Conservation (phyloP, 2,329 filamentous ascomycete genomes). For the Didymosphaeria variabile region DNA sequence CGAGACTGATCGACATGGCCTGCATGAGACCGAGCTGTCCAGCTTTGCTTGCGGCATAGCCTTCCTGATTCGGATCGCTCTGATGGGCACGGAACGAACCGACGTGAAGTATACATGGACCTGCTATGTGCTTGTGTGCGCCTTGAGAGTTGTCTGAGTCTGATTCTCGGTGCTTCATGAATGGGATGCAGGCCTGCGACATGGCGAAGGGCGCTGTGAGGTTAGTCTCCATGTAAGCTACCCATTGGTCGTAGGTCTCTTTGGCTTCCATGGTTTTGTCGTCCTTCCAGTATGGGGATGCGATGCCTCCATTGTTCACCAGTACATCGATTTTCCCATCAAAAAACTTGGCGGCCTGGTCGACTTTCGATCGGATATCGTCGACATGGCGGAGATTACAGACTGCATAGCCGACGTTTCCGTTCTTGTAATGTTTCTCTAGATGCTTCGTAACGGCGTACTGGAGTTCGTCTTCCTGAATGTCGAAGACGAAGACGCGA, state of each 20-base stretch:
- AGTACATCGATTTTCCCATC: conserved; percentile 52
- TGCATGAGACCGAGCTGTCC: conserved; percentile 62
- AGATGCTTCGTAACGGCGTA: conserved; percentile 53
- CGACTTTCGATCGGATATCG: conserved; percentile 53
- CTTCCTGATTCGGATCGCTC: conserved; percentile 59
- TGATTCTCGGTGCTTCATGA: conserved; percentile 52
- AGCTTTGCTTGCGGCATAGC: conserved; percentile 62
- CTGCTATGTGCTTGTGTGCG: conserved; percentile 43
- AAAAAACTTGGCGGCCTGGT: conserved; percentile 55
- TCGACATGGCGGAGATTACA: conserved; percentile 57
- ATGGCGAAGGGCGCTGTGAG: conserved; percentile 58
- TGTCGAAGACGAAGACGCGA: conserved; percentile 59
- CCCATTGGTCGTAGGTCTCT: conserved; percentile 56
- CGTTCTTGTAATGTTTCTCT: conserved; percentile 46
- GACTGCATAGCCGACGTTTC: conserved; percentile 47
- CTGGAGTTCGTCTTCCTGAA: conserved; percentile 48
- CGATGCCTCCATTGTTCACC: conserved; percentile 51
- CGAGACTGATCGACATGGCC: conserved; percentile 59
- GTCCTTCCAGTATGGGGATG: conserved; percentile 53
- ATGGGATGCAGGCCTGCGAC: conserved; percentile 58
- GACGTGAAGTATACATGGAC: conserved; percentile 59
- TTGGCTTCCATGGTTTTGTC: conserved; percentile 58
- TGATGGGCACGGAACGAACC: conserved; percentile 58
- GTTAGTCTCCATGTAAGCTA: conserved; percentile 58
- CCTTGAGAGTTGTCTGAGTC: conserved; percentile 32